Evolutionary conservation across 2,329 filamentous ascomycete species (phyloP), one percentile per base, ranked within the genome.

Genomic region (Phaeomoniella chlamydospora): DNA sequence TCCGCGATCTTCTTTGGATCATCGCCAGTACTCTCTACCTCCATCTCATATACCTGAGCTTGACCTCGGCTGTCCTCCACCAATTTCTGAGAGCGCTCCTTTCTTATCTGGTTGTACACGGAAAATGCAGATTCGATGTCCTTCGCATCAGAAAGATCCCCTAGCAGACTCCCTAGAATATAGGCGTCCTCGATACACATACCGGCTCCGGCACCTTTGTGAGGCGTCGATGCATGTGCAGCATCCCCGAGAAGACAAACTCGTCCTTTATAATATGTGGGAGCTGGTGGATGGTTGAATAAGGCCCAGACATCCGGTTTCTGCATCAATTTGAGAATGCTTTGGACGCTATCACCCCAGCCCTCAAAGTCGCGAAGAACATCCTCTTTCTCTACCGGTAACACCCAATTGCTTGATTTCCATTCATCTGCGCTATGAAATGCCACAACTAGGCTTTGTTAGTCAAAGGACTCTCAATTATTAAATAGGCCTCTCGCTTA

Each of bases 81-180:
- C 0, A 72, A 49, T 48, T 59, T 61, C 39, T 70, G 65, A 5
- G 58, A 62, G 5, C 70, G 51, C 6, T 64, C 58, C 3, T 69
- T 54, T 1, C 73, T 55, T 3, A 64, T 52, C 6, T 49, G 51
- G 41, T 75, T 68, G 31, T 68, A 75, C 0, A 61, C 62, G n/a
- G 54, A 52, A 32, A 76, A 72, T 0, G 58, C 70, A 0, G 53
- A 55, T 4, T 58, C 50, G 0, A 68, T 48, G 5, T 66, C 57
- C 0, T 45, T 38, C 0, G 44, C 40, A 0, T 32, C 30, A 12
- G 15, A 15, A 18, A 17, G 12, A 13, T 35, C 29, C 11, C 41
- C 44, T 31, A 58, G 48, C 2, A 59, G 45, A 11, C 47, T 42
- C 9, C 49, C 46, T 4, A 59, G 45, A 5, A 59, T 49, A 1